phyloP scores from a whole-genome alignment of 1,139 yeast species.

The Magnusiomyces tetraspermus region DNA sequence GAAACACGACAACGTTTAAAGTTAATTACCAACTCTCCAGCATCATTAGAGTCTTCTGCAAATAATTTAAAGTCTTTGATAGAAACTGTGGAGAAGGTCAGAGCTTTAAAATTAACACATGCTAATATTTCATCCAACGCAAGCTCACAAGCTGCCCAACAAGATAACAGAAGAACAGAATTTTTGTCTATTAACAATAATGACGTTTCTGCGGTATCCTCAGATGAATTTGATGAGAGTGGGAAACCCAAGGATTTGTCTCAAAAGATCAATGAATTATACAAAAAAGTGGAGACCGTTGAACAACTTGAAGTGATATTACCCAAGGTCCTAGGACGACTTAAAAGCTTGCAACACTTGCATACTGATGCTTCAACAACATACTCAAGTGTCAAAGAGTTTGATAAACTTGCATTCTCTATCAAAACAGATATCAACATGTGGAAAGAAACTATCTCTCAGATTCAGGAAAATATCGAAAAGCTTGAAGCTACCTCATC shows the following conservation, averaged over 20 bases:
- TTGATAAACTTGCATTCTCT: constrained; percentile 8
- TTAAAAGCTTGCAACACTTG: constrained; percentile 7
- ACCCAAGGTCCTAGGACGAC: constrained; percentile 11
- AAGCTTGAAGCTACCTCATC: constrained; percentile 3
- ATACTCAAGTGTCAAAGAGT: constrained; percentile 4
- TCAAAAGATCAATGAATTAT: constrained; percentile 6
- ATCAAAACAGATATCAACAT: constrained; percentile 8
- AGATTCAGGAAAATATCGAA: constrained; percentile 9
- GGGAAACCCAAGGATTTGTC: not conserved
- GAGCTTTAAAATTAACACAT: not conserved
- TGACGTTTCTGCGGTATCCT: not conserved
- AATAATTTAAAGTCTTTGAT: constrained; percentile 5
- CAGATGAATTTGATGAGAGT: not conserved
- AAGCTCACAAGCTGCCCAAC: not conserved
- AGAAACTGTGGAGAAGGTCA: constrained; percentile 4
- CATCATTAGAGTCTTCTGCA: constrained; percentile 8
- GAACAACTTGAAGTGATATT: constrained; percentile 8
- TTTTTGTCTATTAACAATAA: not conserved
- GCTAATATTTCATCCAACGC: not conserved
- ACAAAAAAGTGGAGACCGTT: constrained; percentile 3
- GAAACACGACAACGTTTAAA: constrained; percentile 8
- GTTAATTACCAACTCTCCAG: constrained; percentile 11
- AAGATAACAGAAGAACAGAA: not conserved
- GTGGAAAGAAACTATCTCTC: constrained; percentile 9
- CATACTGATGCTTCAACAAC: constrained; percentile 13